Evolutionary conservation across 495 filamentous ascomycete species (phyloP), one percentile per base, ranked within the genome.

Genomic region (Sabuloglossum arenarium): DNA sequence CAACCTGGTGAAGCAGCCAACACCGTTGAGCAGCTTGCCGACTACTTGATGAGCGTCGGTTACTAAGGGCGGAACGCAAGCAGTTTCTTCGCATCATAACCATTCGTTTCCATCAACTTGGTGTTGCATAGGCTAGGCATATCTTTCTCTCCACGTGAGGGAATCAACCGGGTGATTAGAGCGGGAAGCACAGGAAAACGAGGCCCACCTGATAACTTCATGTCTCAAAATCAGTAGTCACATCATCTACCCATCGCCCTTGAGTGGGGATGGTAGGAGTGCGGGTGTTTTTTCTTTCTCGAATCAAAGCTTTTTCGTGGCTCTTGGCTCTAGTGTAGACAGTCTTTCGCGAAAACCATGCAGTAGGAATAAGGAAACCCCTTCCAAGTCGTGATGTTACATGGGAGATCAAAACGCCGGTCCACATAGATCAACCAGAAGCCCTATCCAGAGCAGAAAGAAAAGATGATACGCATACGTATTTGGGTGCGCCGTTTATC

Each of bases 41-140:
- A 89, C 61, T 88, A 90, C 67, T 72, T 90, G 59, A 76, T 81
- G 61, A 71, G 74, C 54, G 66, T 70, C 25, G 81, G 82, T 25
- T 90, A 88, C 71, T 90, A 79, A 66, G 29, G 14, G n/a, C 19
- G 2, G 9, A n/a, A 47, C 11, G 6, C 34, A 37, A 37, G 34
- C 4, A 37, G 16, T 37, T 37, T 9, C 34, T 37, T 11, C 34
- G 16, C 34, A 37, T 37, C 24, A 14, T 27, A 23, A 47, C 12
- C 45, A 47, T 47, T 19, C 45, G 45, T 47, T 47, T 47, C 45
- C 21, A n/a, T 47, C 45, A 47, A 24, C 19, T 47, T 47, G 45
- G 45, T 47, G 45, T 47, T 47, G 45, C 45, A 47, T 47, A 47
- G 19, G 34, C 34, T 37, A 37, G 45, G 45, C 45, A 47, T 47